These are phyloP conservation scores for Cyberlindnera maclurae DNA, from an alignment of 805 yeast genomes.

Conservation along the genomic window DNA sequence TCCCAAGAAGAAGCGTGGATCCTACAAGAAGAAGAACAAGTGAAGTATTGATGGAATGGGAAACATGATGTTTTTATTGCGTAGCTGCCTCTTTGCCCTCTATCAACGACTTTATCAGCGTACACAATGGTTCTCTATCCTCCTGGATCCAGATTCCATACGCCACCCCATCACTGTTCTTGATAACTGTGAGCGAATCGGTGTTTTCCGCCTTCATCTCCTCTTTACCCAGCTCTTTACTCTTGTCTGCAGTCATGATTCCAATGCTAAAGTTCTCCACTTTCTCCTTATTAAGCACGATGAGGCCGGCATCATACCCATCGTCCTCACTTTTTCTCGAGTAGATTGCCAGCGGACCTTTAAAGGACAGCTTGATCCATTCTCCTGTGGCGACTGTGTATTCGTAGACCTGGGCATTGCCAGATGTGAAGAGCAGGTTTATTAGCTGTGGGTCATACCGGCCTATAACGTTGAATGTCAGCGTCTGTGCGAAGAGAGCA, in stretches of 20 bases:
- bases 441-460: conserved; percentile 69
- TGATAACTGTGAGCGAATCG: conserved; percentile 63
- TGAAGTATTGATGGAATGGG: background rate
- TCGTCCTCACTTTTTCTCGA: conserved; percentile 36
- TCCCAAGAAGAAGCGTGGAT: conserved; percentile 24
- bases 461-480: conserved; percentile 70
- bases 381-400: conserved; percentile 45
- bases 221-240: conserved; percentile 29
- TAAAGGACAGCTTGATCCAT: conserved; percentile 66
- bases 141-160: conserved; percentile 77
- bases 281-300: conserved; percentile 58
- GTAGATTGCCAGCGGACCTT: conserved; percentile 65
- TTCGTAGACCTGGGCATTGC: conserved; percentile 66
- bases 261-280: conserved; percentile 73
- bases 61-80: background rate
- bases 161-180: conserved; percentile 59
- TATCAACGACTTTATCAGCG: conserved; percentile 29
- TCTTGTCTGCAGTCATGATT: conserved; percentile 47
- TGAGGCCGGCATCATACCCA: conserved; percentile 56
- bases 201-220: conserved; percentile 62
- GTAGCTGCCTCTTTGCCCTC: conserved; percentile 3
- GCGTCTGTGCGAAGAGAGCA: conserved; percentile 58
- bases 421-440: conserved; percentile 58
- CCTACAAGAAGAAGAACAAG: conserved; percentile 23
- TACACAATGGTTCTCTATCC: conserved; percentile 55